phyloP scores from a whole-genome alignment of 2,329 filamentous ascomycete species.

The Venturia nashicola region DNA sequence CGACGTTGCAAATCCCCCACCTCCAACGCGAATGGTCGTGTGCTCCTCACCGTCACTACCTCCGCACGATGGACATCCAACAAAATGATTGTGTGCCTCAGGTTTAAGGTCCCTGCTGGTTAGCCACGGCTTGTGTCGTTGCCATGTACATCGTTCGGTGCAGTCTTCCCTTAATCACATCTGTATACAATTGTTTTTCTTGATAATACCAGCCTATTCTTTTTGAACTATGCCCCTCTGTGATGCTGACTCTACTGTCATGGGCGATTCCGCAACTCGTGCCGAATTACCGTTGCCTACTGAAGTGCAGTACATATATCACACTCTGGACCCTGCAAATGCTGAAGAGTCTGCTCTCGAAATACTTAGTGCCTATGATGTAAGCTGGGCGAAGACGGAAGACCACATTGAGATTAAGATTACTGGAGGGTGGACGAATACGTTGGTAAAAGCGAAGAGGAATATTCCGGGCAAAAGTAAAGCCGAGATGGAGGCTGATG shows the following conservation, averaged over 20 bases:
- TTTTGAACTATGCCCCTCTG: neutral
- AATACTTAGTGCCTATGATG: neutral
- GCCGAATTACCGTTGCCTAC: neutral
- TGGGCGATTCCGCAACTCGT: neutral
- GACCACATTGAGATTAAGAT: neutral
- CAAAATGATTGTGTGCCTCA: neutral
- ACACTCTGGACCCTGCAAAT: neutral
- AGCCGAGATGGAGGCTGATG: slow-evolving; percentile 69
- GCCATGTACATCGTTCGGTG: neutral
- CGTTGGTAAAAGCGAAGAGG: slow-evolving; percentile 60
- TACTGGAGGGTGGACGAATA: neutral
- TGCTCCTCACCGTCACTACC: neutral
- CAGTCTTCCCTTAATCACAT: neutral
- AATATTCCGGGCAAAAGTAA: slow-evolving; percentile 55
- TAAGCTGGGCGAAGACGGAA: neutral
- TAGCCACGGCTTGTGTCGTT: neutral
- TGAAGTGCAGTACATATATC: neutral
- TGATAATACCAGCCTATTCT: neutral
- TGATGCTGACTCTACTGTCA: neutral
- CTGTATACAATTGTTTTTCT: neutral
- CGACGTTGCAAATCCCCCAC: neutral
- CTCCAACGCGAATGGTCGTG: neutral
- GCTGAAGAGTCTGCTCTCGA: neutral
- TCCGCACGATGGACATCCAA: neutral
- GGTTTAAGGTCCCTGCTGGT: neutral